These are phyloP conservation scores for Penicillium freii DNA, from an alignment of 2,329 filamentous ascomycete species.

Conservation along the genomic window DNA sequence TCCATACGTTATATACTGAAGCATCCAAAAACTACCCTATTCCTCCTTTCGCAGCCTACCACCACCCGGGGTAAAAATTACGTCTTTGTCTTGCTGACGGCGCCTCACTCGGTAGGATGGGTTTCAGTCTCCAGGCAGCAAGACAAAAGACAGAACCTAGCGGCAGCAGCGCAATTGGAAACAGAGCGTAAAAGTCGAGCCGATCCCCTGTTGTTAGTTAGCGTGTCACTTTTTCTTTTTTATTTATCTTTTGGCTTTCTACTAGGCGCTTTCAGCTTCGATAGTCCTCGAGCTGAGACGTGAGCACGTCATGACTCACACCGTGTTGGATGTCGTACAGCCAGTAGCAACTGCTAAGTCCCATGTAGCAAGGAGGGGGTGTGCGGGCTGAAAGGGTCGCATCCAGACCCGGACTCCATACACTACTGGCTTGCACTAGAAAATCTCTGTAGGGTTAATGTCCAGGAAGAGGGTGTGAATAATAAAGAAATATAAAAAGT, in stretches of 20 bases:
- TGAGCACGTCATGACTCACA: slow-evolving; percentile 19
- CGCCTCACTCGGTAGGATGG: background rate
- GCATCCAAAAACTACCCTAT: background rate
- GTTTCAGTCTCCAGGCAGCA: slow-evolving; percentile 2
- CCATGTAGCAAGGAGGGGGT: background rate
- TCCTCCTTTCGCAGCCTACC: background rate
- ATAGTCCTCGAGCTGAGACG: background rate
- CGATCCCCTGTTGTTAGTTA: background rate
- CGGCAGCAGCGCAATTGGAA: slow-evolving; percentile 15
- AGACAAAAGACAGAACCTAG: background rate
- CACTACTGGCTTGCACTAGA: background rate
- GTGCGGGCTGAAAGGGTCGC: background rate
- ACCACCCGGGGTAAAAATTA: background rate
- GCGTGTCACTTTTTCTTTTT: background rate
- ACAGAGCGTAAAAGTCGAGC: slow-evolving; percentile 9
- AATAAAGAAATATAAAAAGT: background rate
- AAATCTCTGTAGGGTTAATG: background rate
- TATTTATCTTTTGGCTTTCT: background rate
- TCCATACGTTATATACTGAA: background rate
- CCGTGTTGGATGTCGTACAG: slow-evolving; percentile 8
- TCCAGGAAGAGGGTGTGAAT: background rate
- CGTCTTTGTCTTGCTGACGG: slow-evolving; percentile 1
- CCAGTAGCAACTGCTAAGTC: background rate
- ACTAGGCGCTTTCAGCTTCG: background rate
- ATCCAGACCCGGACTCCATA: background rate